These are phyloP conservation scores for Trichophyton schoenleinii DNA, from an alignment of 2,329 filamentous ascomycete genomes.

Conservation along the genomic window DNA sequence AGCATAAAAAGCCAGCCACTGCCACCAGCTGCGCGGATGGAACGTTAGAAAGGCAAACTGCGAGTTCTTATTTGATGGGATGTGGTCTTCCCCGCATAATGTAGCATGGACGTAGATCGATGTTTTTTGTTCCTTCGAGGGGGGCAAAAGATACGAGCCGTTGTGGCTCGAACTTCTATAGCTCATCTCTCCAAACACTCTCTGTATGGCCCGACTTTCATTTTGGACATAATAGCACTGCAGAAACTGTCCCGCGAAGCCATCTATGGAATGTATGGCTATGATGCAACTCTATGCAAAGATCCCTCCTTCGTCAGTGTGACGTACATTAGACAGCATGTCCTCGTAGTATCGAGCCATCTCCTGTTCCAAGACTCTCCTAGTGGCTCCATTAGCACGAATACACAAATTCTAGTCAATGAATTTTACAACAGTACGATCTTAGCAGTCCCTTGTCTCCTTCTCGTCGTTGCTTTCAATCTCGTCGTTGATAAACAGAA, in stretches of 20 bases:
- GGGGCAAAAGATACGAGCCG: neutral
- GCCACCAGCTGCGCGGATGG: conserved; percentile 6
- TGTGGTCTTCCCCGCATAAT: neutral
- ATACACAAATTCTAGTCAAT: too few relatives aligned
- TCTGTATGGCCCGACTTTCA: neutral
- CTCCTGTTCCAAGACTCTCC: too few relatives aligned
- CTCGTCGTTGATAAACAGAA: neutral
- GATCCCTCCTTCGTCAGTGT: neutral
- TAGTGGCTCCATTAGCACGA: too few relatives aligned
- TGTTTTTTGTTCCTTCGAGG: neutral
- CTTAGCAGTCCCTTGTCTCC: too few relatives aligned
- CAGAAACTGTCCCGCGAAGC: neutral
- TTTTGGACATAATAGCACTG: neutral
- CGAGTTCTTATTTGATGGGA: neutral
- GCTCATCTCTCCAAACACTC: neutral
- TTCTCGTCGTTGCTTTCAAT: neutral
- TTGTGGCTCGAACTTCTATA: neutral
- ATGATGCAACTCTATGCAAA: neutral
- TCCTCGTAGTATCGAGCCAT: neutral
- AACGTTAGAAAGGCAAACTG: neutral
- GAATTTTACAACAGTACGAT: too few relatives aligned
- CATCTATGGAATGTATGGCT: neutral
- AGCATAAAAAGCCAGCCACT: neutral
- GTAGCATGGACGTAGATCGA: neutral
- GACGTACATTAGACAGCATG: neutral